Base-by-base conservation (phyloP, 2,329 filamentous ascomycete species). In the Diplodia sapinea region DNA sequence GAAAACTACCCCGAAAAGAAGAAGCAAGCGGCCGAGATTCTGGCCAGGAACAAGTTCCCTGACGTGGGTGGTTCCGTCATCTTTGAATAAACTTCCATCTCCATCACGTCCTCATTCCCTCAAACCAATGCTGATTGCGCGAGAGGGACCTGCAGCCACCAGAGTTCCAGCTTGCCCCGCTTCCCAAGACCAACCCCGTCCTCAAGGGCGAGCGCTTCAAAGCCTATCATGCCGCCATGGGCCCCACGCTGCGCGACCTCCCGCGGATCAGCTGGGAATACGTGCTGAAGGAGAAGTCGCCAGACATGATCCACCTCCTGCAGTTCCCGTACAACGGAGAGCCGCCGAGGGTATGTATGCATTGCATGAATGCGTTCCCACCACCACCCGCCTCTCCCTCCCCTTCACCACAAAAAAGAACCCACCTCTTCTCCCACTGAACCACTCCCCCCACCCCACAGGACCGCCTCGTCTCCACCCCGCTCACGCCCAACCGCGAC, bases 1-100 rank as follows among this genome's bases (percentile, higher is more conserved):
- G 89, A 91, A 73, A 83, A 86, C 13, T 89, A 90, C 65, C 89
- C 89, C 0, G 87, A 90, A 57, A 91, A 90, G 76, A 89, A 89
- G 72, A 82, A 81, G 31, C 79, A 83, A 55, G 89, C 87, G 0
- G 82, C 84, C 56, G 81, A 86, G 66, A 84, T 89, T 57, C 73
- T 89, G 15, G 78, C 78, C 29, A 79, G 78, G 62, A 84, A 87
- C 65, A 77, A 84, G 68, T 84, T 89, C 74, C 81, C 82, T 47
- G 72, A 75, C 13, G 74, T 76, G 66, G 69, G 73, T n/a, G 69
- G 73, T n/a, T 33, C 31, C 6, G 31, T 33, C 6, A 2, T 33
- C 31, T 33, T 33, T 33, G 31, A 33, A 33, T 1, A 43, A 43
- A 43, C 15, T 43, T 6, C 13, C 15, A 6, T 17, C 5, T 43